These are phyloP conservation scores for Leccinellum rugosiceps DNA, from an alignment of 768 basidiomycete genomes.

Conservation along the genomic window DNA sequence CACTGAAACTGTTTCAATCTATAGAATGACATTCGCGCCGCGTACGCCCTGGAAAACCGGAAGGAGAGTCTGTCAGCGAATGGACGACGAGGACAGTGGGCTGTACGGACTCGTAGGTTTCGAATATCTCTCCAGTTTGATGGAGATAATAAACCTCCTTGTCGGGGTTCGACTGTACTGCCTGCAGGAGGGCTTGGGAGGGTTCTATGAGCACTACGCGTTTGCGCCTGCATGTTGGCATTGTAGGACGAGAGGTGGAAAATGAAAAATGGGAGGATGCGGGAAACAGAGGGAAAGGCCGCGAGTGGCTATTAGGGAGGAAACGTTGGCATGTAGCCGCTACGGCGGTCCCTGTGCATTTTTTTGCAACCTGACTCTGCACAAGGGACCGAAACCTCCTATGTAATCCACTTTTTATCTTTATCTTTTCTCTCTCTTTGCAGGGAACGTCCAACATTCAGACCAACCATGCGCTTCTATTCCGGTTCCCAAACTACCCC, in stretches of 20 bases:
- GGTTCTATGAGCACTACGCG: slow-evolving; percentile 87
- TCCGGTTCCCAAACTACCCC: neutral
- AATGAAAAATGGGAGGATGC: slow-evolving; percentile 48
- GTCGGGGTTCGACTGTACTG: slow-evolving; percentile 59
- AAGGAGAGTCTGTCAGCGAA: slow-evolving; percentile 18
- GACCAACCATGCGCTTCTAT: slow-evolving; percentile 6
- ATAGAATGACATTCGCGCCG: slow-evolving; percentile 93
- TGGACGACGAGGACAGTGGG: slow-evolving; percentile 22
- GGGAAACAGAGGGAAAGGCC: slow-evolving; percentile 56
- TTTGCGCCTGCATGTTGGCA: slow-evolving; percentile 89
- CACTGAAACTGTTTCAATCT: slow-evolving; percentile 93
- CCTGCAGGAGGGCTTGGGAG: slow-evolving; percentile 63
- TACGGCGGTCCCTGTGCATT: slow-evolving; percentile 32
- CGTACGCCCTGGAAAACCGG: slow-evolving; percentile 56
- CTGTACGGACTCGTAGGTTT: slow-evolving; percentile 82
- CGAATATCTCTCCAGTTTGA: slow-evolving; percentile 96
- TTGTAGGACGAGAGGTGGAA: slow-evolving; percentile 45
- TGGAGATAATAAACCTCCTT: slow-evolving; percentile 87
- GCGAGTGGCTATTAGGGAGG: slow-evolving; percentile 56
- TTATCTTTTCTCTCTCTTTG: neutral
- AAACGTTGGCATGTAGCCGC: slow-evolving; percentile 44
- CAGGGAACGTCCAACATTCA: slow-evolving; percentile 1
- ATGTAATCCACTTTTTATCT: slow-evolving; percentile 9
- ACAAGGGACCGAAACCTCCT: slow-evolving; percentile 24
- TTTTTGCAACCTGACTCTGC: slow-evolving; percentile 24